Evolutionary conservation across 768 basidiomycete species (phyloP).

Genomic region (Naganishia antarctica): DNA sequence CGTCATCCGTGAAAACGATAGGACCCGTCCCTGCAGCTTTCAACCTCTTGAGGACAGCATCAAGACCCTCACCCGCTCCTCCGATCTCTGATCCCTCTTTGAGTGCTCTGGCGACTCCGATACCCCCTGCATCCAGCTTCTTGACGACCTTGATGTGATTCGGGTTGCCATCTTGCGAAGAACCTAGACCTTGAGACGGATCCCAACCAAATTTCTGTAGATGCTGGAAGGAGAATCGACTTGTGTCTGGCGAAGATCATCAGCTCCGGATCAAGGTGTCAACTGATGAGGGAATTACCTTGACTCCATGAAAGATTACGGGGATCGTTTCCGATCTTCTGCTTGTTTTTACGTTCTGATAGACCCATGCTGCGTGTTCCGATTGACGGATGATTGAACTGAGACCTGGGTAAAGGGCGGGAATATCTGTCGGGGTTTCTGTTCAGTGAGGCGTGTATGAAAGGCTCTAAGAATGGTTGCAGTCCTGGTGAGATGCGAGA

Average conservation of each 20-base stretch:
- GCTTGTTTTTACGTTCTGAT: constrained; percentile 28
- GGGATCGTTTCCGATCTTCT: constrained; percentile 48
- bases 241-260: constrained; percentile 32
- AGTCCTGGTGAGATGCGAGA: too few species aligned
- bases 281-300: constrained; percentile 21
- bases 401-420: too few species aligned
- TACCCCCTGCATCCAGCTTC: constrained; percentile 48
- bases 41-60: constrained; percentile 46
- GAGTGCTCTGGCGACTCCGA: constrained; percentile 46
- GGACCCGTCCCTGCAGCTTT: constrained; percentile 32
- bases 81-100: constrained; percentile 48
- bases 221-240: constrained; percentile 48
- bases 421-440: too few species aligned
- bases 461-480: too few species aligned
- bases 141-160: constrained; percentile 48
- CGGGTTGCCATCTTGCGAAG: constrained; percentile 39
- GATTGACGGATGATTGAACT: background rate
- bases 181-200: constrained; percentile 44
- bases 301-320: constrained; percentile 50
- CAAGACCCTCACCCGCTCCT: constrained; percentile 44
- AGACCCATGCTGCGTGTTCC: constrained; percentile 22
- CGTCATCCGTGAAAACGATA: constrained; percentile 20
- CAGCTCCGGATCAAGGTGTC: background rate
- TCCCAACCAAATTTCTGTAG: constrained; percentile 47
- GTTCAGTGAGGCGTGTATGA: too few species aligned